phyloP scores from a whole-genome alignment of 2,329 filamentous ascomycete species.

The Penicillium palitans region DNA sequence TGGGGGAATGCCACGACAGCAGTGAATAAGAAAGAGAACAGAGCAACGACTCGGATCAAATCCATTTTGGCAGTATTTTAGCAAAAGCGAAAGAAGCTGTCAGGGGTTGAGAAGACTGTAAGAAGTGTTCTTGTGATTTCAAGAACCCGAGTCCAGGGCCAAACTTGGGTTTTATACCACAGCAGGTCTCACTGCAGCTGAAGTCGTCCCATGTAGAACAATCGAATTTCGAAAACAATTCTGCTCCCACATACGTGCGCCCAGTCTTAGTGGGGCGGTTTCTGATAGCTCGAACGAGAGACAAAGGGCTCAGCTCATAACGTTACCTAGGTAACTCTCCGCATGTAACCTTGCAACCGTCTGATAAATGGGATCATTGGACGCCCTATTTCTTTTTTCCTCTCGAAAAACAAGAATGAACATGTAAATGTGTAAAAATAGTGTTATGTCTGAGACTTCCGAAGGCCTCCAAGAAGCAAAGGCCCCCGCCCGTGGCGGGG shows the following conservation, averaged over 20 bases:
- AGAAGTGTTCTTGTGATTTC: too few relatives aligned
- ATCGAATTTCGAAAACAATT: neutral
- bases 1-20: conserved; percentile 13
- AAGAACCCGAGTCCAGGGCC: neutral
- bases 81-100: neutral
- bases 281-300: neutral
- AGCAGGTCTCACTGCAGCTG: neutral
- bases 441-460: neutral
- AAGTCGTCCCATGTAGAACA: too few relatives aligned
- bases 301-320: neutral
- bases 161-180: neutral
- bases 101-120: neutral
- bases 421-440: neutral
- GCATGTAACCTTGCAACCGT: neutral
- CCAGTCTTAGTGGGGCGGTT: neutral
- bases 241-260: neutral
- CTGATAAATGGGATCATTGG: neutral
- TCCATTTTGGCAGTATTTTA: neutral
- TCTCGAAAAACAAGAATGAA: neutral
- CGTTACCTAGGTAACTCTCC: neutral
- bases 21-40: neutral
- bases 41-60: too few relatives aligned
- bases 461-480: neutral
- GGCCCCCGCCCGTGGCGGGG: neutral
- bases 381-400: neutral